Conservation (phyloP, 768 basidiomycete species). For the Leccinum truebloodii region DNA sequence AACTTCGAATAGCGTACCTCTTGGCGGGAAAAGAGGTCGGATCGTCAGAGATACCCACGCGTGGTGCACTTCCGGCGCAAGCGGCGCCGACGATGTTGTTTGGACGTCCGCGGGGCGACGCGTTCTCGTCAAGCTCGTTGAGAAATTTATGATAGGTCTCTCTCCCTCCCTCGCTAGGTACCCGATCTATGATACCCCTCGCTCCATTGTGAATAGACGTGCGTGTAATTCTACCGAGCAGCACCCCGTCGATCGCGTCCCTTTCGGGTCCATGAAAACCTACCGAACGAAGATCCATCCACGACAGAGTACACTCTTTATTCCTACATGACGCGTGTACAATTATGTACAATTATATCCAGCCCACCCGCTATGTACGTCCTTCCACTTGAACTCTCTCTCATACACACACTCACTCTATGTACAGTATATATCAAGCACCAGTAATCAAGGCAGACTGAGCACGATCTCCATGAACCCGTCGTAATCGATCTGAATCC, state of each 20-base stretch:
- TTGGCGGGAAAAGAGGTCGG: constrained; percentile 46
- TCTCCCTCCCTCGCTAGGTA: neutral
- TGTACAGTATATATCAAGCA: neutral
- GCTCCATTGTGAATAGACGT: neutral
- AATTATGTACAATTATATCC: neutral
- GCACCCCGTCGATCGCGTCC: neutral
- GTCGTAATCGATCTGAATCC: constrained; percentile 56
- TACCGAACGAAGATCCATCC: neutral
- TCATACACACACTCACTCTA: neutral
- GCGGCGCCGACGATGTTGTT: constrained; percentile 22
- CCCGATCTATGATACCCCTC: neutral
- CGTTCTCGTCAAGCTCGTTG: constrained; percentile 28
- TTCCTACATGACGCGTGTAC: constrained; percentile 12
- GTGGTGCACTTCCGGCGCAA: constrained; percentile 26
- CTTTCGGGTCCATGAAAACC: neutral
- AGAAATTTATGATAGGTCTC: constrained; percentile 16
- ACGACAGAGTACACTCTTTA: neutral
- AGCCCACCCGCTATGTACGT: neutral
- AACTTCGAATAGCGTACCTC: constrained; percentile 50
- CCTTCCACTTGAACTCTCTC: neutral
- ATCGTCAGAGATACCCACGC: constrained; percentile 38
- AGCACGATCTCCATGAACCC: constrained; percentile 54
- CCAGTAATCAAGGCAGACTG: constrained; percentile 39
- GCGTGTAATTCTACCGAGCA: constrained; percentile 1
- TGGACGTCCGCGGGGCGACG: constrained; percentile 35